Evolutionary conservation across 768 basidiomycete genomes (phyloP).

Genomic region (Mycena maculata): DNA sequence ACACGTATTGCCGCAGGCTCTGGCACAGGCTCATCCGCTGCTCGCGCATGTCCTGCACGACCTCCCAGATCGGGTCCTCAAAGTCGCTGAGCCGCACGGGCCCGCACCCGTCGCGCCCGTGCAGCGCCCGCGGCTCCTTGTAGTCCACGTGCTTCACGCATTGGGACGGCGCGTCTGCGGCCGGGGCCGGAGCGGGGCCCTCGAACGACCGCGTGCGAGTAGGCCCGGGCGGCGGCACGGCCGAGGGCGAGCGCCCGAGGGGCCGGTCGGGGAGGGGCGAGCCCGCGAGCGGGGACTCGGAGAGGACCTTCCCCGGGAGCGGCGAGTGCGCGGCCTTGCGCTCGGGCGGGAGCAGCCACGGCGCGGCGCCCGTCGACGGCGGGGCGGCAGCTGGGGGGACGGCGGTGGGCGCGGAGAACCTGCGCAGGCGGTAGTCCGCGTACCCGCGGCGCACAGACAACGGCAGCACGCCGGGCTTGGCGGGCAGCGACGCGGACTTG

Average conservation of each 20-base stretch:
- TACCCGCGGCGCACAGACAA: conserved; percentile 31
- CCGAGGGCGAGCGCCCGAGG: conserved; percentile 28
- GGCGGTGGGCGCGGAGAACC: conserved; percentile 37
- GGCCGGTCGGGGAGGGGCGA: conserved; percentile 22
- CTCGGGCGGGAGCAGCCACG: conserved; percentile 21
- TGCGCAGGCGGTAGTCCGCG: conserved; percentile 36
- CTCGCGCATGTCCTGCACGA: conserved; percentile 94
- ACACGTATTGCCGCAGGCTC: conserved; percentile 93
- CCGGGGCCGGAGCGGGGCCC: background rate
- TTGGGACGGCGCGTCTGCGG: no score
- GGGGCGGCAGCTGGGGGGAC: background rate
- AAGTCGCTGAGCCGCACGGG: conserved; percentile 73
- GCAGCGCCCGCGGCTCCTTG: conserved; percentile 70
- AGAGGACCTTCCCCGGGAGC: background rate
- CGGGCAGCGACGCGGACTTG: conserved; percentile 24
- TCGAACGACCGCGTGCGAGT: conserved; percentile 9
- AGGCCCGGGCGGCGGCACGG: conserved; percentile 6
- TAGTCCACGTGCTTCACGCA: conserved; percentile 57
- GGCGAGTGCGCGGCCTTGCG: background rate
- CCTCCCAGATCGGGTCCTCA: conserved; percentile 80
- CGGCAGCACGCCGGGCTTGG: conserved; percentile 15
- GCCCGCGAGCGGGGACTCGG: conserved; percentile 9
- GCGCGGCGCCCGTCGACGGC: background rate
- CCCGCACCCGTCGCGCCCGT: conserved; percentile 52
- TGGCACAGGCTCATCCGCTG: conserved; percentile 98